Evolutionary conservation across 352 stramenopile species (phyloP).

Genomic region (Phytophthora cryptogea): DNA sequence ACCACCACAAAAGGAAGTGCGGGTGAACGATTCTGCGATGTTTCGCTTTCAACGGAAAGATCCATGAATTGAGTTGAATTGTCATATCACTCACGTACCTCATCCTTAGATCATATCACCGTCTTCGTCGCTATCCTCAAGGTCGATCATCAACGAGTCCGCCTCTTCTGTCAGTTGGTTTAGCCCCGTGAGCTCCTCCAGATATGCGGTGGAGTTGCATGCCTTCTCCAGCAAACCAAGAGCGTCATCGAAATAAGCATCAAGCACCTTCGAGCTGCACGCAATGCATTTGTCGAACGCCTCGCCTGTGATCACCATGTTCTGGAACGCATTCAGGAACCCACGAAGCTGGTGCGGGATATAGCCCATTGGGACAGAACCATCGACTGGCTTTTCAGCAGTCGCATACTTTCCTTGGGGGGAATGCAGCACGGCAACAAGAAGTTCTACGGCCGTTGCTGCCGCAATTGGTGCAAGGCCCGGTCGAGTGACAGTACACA

Average conservation of each 20-base stretch:
- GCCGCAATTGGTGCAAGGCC: conserved; percentile 93
- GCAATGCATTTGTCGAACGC: conserved; percentile 96
- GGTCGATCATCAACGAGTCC: conserved; percentile 64
- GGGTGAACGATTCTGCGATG: not conserved
- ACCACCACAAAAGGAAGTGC: conserved; percentile 16
- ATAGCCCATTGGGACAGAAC: conserved; percentile 68
- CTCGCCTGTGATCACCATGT: conserved; percentile 82
- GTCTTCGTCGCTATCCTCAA: conserved; percentile 75
- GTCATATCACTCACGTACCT: not conserved
- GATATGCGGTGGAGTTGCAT: conserved; percentile 71
- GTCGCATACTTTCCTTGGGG: conserved; percentile 71
- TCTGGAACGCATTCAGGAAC: conserved; percentile 92
- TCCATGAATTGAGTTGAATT: conserved; percentile 1
- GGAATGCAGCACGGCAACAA: conserved; percentile 96
- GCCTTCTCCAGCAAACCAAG: conserved; percentile 61
- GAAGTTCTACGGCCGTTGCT: conserved; percentile 95
- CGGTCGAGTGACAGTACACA: conserved; percentile 99
- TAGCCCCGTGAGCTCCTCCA: conserved; percentile 83
- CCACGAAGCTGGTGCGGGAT: conserved; percentile 96
- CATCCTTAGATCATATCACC: conserved; percentile 48
- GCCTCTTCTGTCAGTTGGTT: conserved; percentile 60
- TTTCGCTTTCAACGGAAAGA: conserved; percentile 1
- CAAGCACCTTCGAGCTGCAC: conserved; percentile 91
- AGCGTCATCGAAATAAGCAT: conserved; percentile 69
- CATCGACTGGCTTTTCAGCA: conserved; percentile 62